Evolutionary conservation across 306 rosid genomes (phyloP).

Genomic region (Lathyrus oleraceus): DNA sequence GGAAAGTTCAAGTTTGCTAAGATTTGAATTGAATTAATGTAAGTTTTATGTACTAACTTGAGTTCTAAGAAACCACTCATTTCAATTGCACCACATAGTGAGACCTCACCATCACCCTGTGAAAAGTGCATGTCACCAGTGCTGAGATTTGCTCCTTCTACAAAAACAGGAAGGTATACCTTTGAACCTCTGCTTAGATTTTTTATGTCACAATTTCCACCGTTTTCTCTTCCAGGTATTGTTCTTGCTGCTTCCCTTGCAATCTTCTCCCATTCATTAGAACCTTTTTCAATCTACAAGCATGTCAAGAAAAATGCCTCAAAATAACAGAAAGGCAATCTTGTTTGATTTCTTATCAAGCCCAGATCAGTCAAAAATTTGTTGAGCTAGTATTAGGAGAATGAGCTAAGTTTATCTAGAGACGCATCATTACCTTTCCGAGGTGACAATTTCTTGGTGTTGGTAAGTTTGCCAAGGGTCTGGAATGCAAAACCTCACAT

Average conservation of each 20-base stretch:
- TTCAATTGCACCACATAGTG: constrained; percentile 94
- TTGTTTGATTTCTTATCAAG: background rate
- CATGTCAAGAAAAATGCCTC: constrained; percentile 7
- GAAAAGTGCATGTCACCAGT: constrained; percentile 96
- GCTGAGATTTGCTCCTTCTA: constrained; percentile 93
- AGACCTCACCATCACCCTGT: constrained; percentile 89
- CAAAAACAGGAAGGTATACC: constrained; percentile 83
- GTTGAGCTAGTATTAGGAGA: no score
- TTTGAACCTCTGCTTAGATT: constrained; percentile 86
- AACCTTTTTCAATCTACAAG: constrained; percentile 61
- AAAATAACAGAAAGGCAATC: background rate
- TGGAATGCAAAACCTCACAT: constrained; percentile 80
- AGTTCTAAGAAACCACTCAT: constrained; percentile 98
- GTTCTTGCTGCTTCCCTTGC: constrained; percentile 92
- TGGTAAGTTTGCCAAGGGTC: constrained; percentile 91
- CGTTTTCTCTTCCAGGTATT: constrained; percentile 96
- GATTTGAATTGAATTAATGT: constrained; percentile 3
- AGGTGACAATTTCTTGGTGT: constrained; percentile 64
- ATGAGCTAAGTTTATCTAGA: background rate
- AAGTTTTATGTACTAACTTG: constrained; percentile 46
- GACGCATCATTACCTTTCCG: constrained; percentile 59
- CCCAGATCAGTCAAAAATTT: background rate
- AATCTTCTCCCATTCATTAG: constrained; percentile 74
- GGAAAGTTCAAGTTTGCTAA: background rate
- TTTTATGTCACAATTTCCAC: constrained; percentile 94